Conservation (phyloP, 805 yeast species). For the Starmera pachycereana region DNA sequence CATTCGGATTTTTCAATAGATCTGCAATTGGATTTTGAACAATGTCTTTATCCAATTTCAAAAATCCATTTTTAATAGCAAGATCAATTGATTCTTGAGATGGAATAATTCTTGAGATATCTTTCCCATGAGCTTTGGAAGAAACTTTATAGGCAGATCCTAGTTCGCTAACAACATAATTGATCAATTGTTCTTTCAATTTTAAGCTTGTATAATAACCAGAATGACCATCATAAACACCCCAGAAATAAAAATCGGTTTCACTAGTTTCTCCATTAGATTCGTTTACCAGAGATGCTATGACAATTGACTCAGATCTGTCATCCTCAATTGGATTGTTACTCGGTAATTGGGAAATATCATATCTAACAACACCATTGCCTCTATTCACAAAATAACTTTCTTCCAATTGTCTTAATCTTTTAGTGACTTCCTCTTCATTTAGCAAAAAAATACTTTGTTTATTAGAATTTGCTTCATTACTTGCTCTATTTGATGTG, state of each 20-base stretch:
- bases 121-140: slow-evolving; percentile 42
- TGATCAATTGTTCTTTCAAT: slow-evolving; percentile 68
- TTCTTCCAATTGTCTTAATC: slow-evolving; percentile 67
- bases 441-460: slow-evolving; percentile 46
- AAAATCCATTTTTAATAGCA: slow-evolving; percentile 74
- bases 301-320: slow-evolving; percentile 71
- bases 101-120: slow-evolving; percentile 45
- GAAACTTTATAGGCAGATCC: slow-evolving; percentile 52
- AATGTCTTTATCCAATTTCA: slow-evolving; percentile 77
- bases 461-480: slow-evolving; percentile 23
- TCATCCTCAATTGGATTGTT: slow-evolving; percentile 95
- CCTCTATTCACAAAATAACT: slow-evolving; percentile 73
- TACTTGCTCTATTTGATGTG: slow-evolving; percentile 6
- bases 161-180: slow-evolving; percentile 67
- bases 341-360: slow-evolving; percentile 80
- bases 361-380: slow-evolving; percentile 82
- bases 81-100: slow-evolving; percentile 60
- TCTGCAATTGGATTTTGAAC: slow-evolving; percentile 65
- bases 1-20: slow-evolving; percentile 56
- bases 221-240: slow-evolving; percentile 94
- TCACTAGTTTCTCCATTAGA: slow-evolving; percentile 30
- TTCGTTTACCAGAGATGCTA: slow-evolving; percentile 34
- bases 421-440: slow-evolving; percentile 62
- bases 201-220: slow-evolving; percentile 92
- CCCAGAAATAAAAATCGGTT: slow-evolving; percentile 90